Evolutionary conservation across 2,329 filamentous ascomycete genomes (phyloP), one percentile per base, ranked within the genome.

Genomic region (Allantophomopsis cytisporea): DNA sequence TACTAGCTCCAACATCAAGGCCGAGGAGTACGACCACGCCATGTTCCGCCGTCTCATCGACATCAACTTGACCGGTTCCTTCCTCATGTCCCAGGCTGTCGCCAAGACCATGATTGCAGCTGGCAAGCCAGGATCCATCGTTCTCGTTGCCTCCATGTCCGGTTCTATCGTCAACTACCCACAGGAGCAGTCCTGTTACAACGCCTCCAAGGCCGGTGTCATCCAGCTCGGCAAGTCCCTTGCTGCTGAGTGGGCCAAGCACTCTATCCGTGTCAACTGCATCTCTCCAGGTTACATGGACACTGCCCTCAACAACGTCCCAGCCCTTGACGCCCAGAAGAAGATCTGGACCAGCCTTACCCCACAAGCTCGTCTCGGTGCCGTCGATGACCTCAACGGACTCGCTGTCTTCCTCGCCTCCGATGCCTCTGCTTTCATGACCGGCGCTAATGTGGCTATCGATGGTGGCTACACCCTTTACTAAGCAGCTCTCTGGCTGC

Each of bases 251-350:
- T 89, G 84, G 83, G 81, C 83, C 53, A 81, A 83, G 62, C 71
- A 85, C 61, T 69, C 71, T 50, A 86, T 89, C 55, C 79, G 83
- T 31, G 83, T 88, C 53, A 91, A 91, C 71, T 80, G 76, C 60
- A 86, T 89, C 61, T 84, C 78, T 6, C 83, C 84, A 15, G 83
- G 83, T 21, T 89, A 89, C 66, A 88, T 89, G 78, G 82, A 88
- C 65, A 91, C 83, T 5, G 80, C 79, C 5, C 68, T 86, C 45
- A 88, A 86, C 72, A 77, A 79, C 43, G 80, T 84, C 7, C 80
- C 81, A 16, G 79, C 79, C 31, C 75, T 87, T 15, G 81, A 87
- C 47, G 80, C 79, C 36, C 80, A 86, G 68, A 86, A 86, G 76
- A 80, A 79, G 62, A 83, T 85, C 60, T 87, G 83, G 83, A 75